Evolutionary conservation across 208 protist species (phyloP), one percentile per base, ranked within the genome.

Genomic region (Leishmania guyanensis): DNA sequence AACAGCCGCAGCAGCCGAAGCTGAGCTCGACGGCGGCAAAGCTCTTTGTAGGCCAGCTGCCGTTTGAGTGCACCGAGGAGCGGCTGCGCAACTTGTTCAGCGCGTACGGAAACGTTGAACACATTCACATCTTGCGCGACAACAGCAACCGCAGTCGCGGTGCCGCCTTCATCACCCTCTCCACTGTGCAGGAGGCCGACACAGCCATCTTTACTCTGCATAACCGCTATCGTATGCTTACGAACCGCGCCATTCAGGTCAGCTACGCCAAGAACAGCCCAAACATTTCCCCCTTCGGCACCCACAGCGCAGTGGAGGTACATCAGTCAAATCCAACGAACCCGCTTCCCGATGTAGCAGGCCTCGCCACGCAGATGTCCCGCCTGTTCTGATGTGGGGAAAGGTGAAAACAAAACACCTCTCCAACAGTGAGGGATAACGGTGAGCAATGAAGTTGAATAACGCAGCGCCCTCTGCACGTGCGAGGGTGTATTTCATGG

Each of bases 261-360:
- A 96, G 91, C 80, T 96, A 97, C 87, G 93, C 94, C 12, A 97
- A 97, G 84, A 94, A 94, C 85, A 96, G 92, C 65, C 88, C 91
- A 5, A 96, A 92, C 79, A 96, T 96, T 56, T 97, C 94, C 9
- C 88, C 85, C 16, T 97, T 95, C 53, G 94, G 94, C 39, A 88
- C 89, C n/a, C 89, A 88, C 74, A 94, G 86, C 70, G 94, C 94
- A 22, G 73, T 94, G n/a, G 88, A 89, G 66, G 93, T 97, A 22
- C 92, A 95, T 76, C 88, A 95, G 80, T 92, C 92, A 48, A 93
- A 96, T 81, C 92, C 93, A 26, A 94, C 91, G 36, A 97, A 97
- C 78, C 94, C 94, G 29, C 78, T 97, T 3, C 94, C 94, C 10
- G 89, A 96, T 66, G 89, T 96, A 16, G 91, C 93, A 33, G 87